phyloP scores from a whole-genome alignment of 1,284 basidiomycete genomes.

The Albatrellus sp. region DNA sequence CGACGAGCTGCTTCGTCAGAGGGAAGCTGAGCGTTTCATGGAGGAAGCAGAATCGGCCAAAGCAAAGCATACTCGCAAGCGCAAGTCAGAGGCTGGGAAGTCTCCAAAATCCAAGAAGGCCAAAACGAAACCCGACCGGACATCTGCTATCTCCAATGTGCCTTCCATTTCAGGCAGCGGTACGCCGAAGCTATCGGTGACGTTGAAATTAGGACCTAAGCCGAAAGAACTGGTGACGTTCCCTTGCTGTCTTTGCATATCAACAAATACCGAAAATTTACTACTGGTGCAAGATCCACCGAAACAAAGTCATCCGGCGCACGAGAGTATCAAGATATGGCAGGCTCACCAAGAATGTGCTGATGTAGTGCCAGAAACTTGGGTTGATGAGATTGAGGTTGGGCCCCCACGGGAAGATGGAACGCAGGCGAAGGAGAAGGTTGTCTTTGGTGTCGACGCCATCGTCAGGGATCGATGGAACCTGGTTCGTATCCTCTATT shows the following conservation, averaged over 20 bases:
- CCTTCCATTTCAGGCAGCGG: background rate
- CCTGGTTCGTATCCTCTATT: constrained; percentile 40
- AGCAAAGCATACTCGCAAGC: constrained; percentile 20
- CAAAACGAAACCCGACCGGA: constrained; percentile 7
- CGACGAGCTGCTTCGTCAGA: constrained; percentile 62
- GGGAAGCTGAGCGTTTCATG: constrained; percentile 30
- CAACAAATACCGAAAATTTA: constrained; percentile 40
- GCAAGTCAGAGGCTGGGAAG: constrained; percentile 20
- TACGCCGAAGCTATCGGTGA: constrained; percentile 23
- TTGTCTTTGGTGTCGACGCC: constrained; percentile 71
- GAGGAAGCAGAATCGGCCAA: constrained; percentile 9
- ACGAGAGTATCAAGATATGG: constrained; percentile 36
- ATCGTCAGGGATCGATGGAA: constrained; percentile 88
- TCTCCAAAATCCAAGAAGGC: constrained; percentile 24
- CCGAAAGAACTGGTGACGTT: constrained; percentile 44
- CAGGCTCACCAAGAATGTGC: constrained; percentile 73
- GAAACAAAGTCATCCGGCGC: constrained; percentile 17
- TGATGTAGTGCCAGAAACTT: constrained; percentile 72
- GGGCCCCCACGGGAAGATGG: constrained; percentile 19
- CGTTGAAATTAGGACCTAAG: constrained; percentile 47
- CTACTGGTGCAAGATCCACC: constrained; percentile 63
- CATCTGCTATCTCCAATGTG: constrained; percentile 9
- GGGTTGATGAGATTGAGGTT: constrained; percentile 58
- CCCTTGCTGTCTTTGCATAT: constrained; percentile 78
- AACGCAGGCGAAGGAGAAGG: constrained; percentile 30